Base-by-base conservation (phyloP, 179 eudicot species). In the Beta lomatogona region DNA sequence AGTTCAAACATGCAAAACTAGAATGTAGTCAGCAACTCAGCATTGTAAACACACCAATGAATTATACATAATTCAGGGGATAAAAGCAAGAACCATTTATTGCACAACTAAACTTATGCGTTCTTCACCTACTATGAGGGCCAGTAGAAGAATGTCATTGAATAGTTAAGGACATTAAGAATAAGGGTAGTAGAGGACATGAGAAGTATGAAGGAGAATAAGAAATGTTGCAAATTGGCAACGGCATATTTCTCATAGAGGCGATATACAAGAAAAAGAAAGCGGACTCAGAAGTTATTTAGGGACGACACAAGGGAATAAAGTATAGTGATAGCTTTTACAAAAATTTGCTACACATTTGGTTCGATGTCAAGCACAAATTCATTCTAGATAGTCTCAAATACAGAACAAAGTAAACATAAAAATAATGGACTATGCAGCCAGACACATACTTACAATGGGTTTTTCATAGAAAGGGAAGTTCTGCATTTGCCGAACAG, bases 401-500 rank as follows among this genome's bases (percentile, higher is more conserved):
- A 48, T 52, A 21, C 41, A 52, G 31, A 72, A 5, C 75, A 72
- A 72, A 21, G 15, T 31, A 48, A 77, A 0, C 73, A 46, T 4
- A 4, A 13, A 16, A 13, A 63, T 13, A 12, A 64, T 9, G 60
- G 15, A 8, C 9, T 22, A 48, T 14, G 13, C 58, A 19, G 46
- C 45, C 14, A 57, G 14, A 54, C 19, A 57, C 61, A 13, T 10
- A 82, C 90, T 69, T 85, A 93, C 99, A 88, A 95, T 91, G 58
- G 98, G 99, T 84, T 95, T 95, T 60, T 94, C 99, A 73, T 95
- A 95, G 82, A 95, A 94, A 7, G 95, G 98, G 73, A 95, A 95
- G 83, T 95, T 94, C 83, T 95, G 99, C 99, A 94, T 94, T 86
- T 93, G 98, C 31, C 99, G 90, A 77, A 95, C 99, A 52, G 99